Conservation (phyloP, 257 asterid species). For the Nicotiana knightiana region DNA sequence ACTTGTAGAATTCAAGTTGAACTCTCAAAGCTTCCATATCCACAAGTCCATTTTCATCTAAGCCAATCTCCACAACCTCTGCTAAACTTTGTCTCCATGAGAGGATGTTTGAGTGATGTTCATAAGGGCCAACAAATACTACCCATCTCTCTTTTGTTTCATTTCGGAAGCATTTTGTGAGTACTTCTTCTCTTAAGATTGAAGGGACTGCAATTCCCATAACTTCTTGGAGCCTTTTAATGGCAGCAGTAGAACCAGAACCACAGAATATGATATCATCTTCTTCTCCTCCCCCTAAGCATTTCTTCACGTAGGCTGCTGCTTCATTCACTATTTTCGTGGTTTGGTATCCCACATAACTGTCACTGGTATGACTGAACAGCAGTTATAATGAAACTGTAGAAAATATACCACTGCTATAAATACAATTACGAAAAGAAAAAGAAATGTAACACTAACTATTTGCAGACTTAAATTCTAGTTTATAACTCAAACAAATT, state of each 20-base stretch:
- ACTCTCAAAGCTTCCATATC: slow-evolving; percentile 30
- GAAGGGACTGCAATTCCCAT: slow-evolving; percentile 42
- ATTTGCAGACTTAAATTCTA: too few relatives aligned
- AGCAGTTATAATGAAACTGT: background rate
- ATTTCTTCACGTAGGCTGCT: slow-evolving; percentile 33
- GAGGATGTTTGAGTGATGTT: slow-evolving; percentile 56
- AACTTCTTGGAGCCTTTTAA: slow-evolving; percentile 52
- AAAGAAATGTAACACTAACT: too few relatives aligned
- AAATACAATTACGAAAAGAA: too few relatives aligned
- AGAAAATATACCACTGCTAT: too few relatives aligned
- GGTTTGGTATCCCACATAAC: slow-evolving; percentile 35
- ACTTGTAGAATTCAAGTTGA: slow-evolving; percentile 21
- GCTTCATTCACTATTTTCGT: slow-evolving; percentile 41
- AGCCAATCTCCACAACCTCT: slow-evolving; percentile 53
- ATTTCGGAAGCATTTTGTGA: slow-evolving; percentile 8
- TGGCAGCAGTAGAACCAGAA: slow-evolving; percentile 38
- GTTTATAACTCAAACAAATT: too few relatives aligned
- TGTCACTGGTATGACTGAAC: slow-evolving; percentile 42
- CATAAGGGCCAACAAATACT: slow-evolving; percentile 47
- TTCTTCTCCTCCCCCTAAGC: slow-evolving; percentile 39
- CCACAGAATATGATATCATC: slow-evolving; percentile 21
- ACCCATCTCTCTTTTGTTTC: slow-evolving; percentile 36
- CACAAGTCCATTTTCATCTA: slow-evolving; percentile 25
- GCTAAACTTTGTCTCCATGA: slow-evolving; percentile 56
- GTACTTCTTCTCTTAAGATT: slow-evolving; percentile 27